Percentiles rank a stretch among this genome's conserved stretches.
These are phyloP conservation scores for Carnegiea gigantea DNA, from an alignment of 179 eudicot species.

Conservation along the genomic window DNA sequence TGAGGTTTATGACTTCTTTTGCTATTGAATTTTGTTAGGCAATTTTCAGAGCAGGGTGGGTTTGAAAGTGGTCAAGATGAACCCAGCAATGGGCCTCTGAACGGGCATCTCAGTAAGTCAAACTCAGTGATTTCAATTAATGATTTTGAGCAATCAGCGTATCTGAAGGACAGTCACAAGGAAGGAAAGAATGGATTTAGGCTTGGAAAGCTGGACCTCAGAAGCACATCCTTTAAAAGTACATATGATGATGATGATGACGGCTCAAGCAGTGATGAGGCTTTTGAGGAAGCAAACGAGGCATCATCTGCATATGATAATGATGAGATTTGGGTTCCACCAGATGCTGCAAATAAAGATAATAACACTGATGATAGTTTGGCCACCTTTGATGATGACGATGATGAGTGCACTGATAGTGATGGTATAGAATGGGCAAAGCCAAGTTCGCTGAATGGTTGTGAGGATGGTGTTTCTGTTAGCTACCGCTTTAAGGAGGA, in stretches of 20 bases:
- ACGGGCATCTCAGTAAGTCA: slow-evolving; percentile 33
- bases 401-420: slow-evolving; percentile 69
- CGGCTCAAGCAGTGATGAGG: slow-evolving; percentile 24
- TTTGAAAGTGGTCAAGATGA: slow-evolving; percentile 38
- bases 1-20: slow-evolving; percentile 15
- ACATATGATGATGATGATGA: slow-evolving; percentile 22
- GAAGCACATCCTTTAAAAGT: slow-evolving; percentile 16
- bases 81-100: slow-evolving; percentile 24
- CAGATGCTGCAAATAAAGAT: slow-evolving; percentile 60
- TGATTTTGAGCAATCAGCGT: slow-evolving; percentile 21
- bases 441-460: slow-evolving; percentile 52
- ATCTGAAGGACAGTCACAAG: slow-evolving; percentile 14
- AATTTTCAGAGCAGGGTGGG: slow-evolving; percentile 35
- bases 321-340: slow-evolving; percentile 70
- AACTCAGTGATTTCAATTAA: slow-evolving; percentile 21
- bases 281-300: slow-evolving; percentile 39
- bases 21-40: slow-evolving; percentile 35
- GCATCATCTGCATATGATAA: slow-evolving; percentile 32
- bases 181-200: slow-evolving; percentile 21
- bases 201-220: slow-evolving; percentile 18
- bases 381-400: slow-evolving; percentile 61
- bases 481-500: slow-evolving; percentile 54
- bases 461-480: slow-evolving; percentile 45
- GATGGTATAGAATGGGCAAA: slow-evolving; percentile 66
- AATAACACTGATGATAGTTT: slow-evolving; percentile 56